Evolutionary conservation across 2,329 filamentous ascomycete species (phyloP).

Genomic region (Colletotrichum orbiculare): DNA sequence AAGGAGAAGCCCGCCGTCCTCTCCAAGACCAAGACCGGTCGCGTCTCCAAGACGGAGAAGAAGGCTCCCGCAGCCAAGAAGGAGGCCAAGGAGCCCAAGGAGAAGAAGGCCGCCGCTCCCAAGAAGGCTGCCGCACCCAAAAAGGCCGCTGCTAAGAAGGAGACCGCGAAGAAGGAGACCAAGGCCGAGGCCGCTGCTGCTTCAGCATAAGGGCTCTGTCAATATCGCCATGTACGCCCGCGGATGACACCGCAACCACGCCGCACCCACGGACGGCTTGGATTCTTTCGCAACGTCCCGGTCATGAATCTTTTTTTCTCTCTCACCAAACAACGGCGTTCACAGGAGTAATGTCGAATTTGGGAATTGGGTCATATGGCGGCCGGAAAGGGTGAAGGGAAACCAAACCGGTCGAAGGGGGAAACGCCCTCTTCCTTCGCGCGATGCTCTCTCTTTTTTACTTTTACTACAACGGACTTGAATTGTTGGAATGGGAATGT

Average conservation of each 20-base stretch:
- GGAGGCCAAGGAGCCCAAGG: slow-evolving; percentile 55
- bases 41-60: slow-evolving; percentile 78
- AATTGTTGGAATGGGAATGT: neutral
- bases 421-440: slow-evolving; percentile 14
- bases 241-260: neutral
- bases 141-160: slow-evolving; percentile 57
- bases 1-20: slow-evolving; percentile 77
- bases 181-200: slow-evolving; percentile 34
- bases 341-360: slow-evolving; percentile 29
- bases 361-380: slow-evolving; percentile 22
- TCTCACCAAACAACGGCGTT: slow-evolving; percentile 27
- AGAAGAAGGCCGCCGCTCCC: slow-evolving; percentile 58
- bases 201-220: slow-evolving; percentile 19
- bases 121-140: slow-evolving; percentile 59
- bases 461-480: neutral
- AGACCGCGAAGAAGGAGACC: slow-evolving; percentile 47
- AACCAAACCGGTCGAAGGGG: slow-evolving; percentile 27
- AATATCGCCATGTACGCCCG: neutral
- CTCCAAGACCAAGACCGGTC: slow-evolving; percentile 87
- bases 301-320: slow-evolving; percentile 33
- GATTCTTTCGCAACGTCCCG: slow-evolving; percentile 16
- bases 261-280: neutral
- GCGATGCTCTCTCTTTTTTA: slow-evolving; percentile 11
- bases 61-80: slow-evolving; percentile 59
- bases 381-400: slow-evolving; percentile 22